Conservation (phyloP, 139 green algal species). For the Coelastrella sp. region DNA sequence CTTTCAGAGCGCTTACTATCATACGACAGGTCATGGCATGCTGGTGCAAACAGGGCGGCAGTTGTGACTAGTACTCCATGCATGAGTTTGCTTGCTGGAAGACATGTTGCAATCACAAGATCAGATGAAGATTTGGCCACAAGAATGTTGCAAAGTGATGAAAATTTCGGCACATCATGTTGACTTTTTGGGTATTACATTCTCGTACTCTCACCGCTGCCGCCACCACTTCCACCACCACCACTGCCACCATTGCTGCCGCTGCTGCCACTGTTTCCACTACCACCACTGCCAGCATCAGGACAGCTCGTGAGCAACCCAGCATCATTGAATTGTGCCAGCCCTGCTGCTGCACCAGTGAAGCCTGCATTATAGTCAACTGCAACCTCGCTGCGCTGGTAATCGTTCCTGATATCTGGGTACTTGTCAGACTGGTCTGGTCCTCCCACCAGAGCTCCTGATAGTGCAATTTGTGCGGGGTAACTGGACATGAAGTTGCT, state of each 20-base stretch:
- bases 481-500: constrained; percentile 26
- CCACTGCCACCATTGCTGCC: too few relatives aligned
- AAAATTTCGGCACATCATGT: too few relatives aligned
- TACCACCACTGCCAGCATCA: not conserved
- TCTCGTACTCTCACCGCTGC: not conserved
- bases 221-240: not conserved
- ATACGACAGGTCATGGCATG: too few relatives aligned
- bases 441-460: constrained; percentile 24
- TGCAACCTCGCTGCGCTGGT: constrained; percentile 39
- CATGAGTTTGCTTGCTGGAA: too few relatives aligned
- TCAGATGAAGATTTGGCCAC: too few relatives aligned
- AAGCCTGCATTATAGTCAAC: constrained; percentile 45
- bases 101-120: too few relatives aligned
- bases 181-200: too few relatives aligned
- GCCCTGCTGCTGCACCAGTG: constrained; percentile 29
- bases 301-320: not conserved
- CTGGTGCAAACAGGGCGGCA: too few relatives aligned
- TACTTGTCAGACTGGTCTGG: constrained; percentile 41
- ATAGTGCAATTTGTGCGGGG: constrained; percentile 3
- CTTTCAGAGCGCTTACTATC: too few relatives aligned
- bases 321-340: not conserved
- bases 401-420: constrained; percentile 39
- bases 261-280: not conserved
- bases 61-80: too few relatives aligned
- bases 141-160: too few relatives aligned